Percentiles rank a stretch among this genome's conserved stretches.
Conservation (phyloP, 345 rosid genomes). For the Dovyalis caffra region DNA sequence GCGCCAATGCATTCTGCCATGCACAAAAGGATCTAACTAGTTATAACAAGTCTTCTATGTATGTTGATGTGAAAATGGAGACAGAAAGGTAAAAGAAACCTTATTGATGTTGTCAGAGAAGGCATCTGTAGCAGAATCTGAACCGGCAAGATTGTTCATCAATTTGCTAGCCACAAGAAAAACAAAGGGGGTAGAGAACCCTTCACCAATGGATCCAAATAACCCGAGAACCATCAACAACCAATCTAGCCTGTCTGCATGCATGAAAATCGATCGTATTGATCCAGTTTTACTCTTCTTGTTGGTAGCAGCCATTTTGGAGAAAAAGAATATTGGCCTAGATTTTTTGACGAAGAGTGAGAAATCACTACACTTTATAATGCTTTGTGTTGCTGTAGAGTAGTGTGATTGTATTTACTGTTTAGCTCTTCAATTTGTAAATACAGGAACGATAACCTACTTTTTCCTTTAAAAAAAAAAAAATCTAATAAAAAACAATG, state of each 20-base stretch:
- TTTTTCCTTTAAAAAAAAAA: too few relatives aligned
- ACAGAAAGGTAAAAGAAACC: slow-evolving; percentile 31
- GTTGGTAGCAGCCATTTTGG: neutral
- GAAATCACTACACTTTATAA: neutral
- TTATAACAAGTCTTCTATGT: neutral
- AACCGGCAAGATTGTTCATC: slow-evolving; percentile 61
- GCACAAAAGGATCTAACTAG: neutral
- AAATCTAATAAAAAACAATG: too few relatives aligned
- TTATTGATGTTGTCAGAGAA: slow-evolving; percentile 45
- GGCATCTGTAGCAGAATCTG: slow-evolving; percentile 22
- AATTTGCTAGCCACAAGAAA: slow-evolving; percentile 51
- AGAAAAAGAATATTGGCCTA: too few relatives aligned
- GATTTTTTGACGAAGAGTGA: neutral
- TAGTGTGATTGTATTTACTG: too few relatives aligned
- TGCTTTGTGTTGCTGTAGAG: neutral
- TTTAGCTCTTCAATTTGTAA: too few relatives aligned
- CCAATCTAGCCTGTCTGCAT: slow-evolving; percentile 56
- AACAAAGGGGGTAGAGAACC: slow-evolving; percentile 54
- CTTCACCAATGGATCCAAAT: slow-evolving; percentile 69
- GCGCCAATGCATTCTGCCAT: slow-evolving; percentile 54
- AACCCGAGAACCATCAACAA: slow-evolving; percentile 61
- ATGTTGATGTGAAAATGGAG: neutral
- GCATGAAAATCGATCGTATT: slow-evolving; percentile 56
- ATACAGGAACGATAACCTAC: too few relatives aligned
- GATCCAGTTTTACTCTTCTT: slow-evolving; percentile 32